A percentile compares a stretch with the other conserved stretches of the same genome.
phyloP scores from a whole-genome alignment of 2,329 filamentous ascomycete species.

The Lasiodiplodia citricola region DNA sequence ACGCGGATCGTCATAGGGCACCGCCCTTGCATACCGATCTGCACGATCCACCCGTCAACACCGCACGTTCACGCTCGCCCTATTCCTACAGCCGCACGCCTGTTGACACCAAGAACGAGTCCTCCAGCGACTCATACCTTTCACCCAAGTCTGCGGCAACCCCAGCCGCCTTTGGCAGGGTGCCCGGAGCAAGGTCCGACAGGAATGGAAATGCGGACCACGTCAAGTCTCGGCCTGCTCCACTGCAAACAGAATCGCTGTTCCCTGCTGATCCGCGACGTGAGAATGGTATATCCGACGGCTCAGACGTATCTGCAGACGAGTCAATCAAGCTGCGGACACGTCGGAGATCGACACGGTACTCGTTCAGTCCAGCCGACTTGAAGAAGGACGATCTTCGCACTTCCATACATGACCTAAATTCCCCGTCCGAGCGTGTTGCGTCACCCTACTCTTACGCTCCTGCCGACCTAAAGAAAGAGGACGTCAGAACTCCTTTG shows the following conservation, averaged over 20 bases:
- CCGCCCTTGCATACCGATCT: slow-evolving; percentile 41
- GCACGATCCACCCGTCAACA: slow-evolving; percentile 46
- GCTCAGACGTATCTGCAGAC: slow-evolving; percentile 39
- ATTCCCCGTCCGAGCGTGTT: slow-evolving; percentile 1
- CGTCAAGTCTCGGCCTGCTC: slow-evolving; percentile 4
- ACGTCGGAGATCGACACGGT: slow-evolving; percentile 42
- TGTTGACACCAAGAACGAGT: slow-evolving; percentile 32
- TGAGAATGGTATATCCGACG: slow-evolving; percentile 35
- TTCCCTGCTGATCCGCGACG: background rate
- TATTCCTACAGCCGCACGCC: slow-evolving; percentile 50
- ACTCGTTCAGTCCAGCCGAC: slow-evolving; percentile 45
- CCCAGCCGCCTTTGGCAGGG: background rate
- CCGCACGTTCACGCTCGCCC: slow-evolving; percentile 50
- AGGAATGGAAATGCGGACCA: background rate
- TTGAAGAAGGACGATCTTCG: slow-evolving; percentile 42
- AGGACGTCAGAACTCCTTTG: slow-evolving; percentile 39
- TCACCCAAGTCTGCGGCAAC: slow-evolving; percentile 8
- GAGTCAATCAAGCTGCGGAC: slow-evolving; percentile 37
- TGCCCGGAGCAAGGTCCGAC: background rate
- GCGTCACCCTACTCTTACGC: slow-evolving; percentile 29
- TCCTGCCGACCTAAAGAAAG: slow-evolving; percentile 39
- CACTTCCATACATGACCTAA: slow-evolving; percentile 34
- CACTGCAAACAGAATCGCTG: slow-evolving; percentile 3
- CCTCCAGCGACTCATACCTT: slow-evolving; percentile 50
- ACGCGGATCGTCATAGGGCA: slow-evolving; percentile 33